These are phyloP conservation scores for Colletotrichum sp. DNA, from an alignment of 2,329 filamentous ascomycete genomes.

Conservation along the genomic window DNA sequence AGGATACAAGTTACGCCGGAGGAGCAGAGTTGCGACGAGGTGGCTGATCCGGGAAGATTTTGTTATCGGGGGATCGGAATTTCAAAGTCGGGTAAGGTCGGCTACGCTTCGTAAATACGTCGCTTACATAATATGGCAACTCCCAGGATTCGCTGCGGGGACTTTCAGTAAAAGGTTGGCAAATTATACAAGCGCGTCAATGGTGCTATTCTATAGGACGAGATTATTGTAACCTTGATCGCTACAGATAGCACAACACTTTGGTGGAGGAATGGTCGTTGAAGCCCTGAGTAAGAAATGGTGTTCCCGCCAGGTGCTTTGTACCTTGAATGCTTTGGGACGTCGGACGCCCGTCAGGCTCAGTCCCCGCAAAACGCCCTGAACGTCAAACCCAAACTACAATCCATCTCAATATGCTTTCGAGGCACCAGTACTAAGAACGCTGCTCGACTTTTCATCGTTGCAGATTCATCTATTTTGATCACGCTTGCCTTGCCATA, in stretches of 20 bases:
- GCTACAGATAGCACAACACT: not conserved
- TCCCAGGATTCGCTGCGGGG: not conserved
- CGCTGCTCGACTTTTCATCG: not conserved
- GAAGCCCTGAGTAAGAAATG: no score
- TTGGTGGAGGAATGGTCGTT: not conserved
- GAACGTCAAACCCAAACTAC: no score
- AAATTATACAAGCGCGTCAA: not conserved
- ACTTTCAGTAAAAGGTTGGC: not conserved
- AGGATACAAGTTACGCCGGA: conserved; percentile 15
- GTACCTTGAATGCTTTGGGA: no score
- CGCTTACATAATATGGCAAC: not conserved
- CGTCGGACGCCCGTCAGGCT: no score
- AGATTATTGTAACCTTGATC: not conserved
- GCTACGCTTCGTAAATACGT: not conserved
- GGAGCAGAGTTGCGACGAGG: conserved; percentile 20
- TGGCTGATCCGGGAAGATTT: not conserved
- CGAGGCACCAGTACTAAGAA: not conserved
- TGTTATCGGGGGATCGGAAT: conserved; percentile 11
- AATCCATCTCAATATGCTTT: not conserved
- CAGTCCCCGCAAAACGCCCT: no score
- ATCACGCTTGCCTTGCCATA: conserved; percentile 11
- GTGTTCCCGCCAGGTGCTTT: no score
- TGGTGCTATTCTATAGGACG: not conserved
- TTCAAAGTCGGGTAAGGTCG: conserved; percentile 2
- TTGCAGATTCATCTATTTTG: conserved; percentile 9